Evolutionary conservation across 2,329 filamentous ascomycete genomes (phyloP).

Genomic region (Ophiostoma himal-ulmi): DNA sequence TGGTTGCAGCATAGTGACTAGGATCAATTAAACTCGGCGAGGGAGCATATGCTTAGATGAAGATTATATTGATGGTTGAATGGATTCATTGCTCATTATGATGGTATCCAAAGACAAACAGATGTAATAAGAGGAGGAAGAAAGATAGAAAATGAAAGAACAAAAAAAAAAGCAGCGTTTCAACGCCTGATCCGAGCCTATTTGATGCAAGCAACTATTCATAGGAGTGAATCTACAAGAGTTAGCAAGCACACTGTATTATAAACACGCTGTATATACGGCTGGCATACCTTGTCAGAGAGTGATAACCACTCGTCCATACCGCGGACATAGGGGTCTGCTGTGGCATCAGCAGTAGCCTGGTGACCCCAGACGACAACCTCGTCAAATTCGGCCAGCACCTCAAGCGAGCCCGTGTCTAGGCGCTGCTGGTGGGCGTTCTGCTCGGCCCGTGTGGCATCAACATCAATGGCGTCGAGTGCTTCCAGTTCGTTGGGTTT

Average conservation of each 20-base stretch:
- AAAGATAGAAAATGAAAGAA: not conserved
- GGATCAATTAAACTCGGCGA: not conserved
- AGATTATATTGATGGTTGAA: no score
- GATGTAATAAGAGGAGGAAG: not conserved
- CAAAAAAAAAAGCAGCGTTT: not conserved
- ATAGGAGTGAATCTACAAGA: slow-evolving; percentile 17
- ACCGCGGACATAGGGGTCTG: slow-evolving; percentile 66
- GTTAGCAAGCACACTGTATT: not conserved
- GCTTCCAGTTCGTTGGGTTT: slow-evolving; percentile 16
- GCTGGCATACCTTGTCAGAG: slow-evolving; percentile 42
- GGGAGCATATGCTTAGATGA: not conserved
- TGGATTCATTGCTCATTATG: not conserved
- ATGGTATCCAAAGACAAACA: not conserved
- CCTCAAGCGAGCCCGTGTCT: slow-evolving; percentile 53
- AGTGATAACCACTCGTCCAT: slow-evolving; percentile 76
- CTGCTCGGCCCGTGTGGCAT: slow-evolving; percentile 41
- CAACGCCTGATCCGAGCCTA: slow-evolving; percentile 16
- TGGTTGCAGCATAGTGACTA: slow-evolving; percentile 25
- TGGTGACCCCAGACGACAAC: slow-evolving; percentile 85
- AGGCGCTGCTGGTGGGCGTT: slow-evolving; percentile 29
- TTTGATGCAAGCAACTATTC: not conserved
- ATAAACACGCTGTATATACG: not conserved
- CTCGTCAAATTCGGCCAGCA: slow-evolving; percentile 64
- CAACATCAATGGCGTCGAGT: slow-evolving; percentile 29
- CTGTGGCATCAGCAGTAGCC: slow-evolving; percentile 50